phyloP scores from a whole-genome alignment of 2,329 filamentous ascomycete genomes.

The Sclerotinia nivalis region DNA sequence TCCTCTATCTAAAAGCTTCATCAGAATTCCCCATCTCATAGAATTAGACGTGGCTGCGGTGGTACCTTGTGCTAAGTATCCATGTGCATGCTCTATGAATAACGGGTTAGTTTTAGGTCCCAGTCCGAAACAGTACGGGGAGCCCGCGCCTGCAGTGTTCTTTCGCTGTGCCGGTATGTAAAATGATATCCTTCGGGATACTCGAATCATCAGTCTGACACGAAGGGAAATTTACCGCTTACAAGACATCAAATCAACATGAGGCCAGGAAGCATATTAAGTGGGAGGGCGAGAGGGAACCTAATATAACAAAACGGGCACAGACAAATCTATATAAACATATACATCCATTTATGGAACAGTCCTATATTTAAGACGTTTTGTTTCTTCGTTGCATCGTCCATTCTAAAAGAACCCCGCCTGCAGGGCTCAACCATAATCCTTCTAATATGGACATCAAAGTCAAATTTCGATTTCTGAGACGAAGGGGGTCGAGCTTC shows the following conservation, averaged over 20 bases:
- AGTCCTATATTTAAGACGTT: neutral
- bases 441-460: neutral
- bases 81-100: slow-evolving; percentile 9
- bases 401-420: neutral
- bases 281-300: neutral
- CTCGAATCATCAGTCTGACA: slow-evolving; percentile 17
- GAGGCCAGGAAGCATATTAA: neutral
- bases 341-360: neutral
- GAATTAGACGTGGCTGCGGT: neutral
- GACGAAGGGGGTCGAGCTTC: neutral
- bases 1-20: neutral
- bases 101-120: neutral
- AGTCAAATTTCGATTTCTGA: neutral
- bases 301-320: neutral
- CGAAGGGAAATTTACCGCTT: neutral
- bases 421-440: slow-evolving; percentile 3
- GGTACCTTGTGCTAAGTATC: slow-evolving; percentile 6
- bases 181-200: neutral
- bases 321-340: neutral
- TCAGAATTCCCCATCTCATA: slow-evolving; percentile 3
- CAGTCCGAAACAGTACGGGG: neutral
- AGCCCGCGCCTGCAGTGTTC: neutral
- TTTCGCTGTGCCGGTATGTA: neutral
- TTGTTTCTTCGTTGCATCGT: neutral
- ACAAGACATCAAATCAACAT: neutral